Conservation (phyloP, 2,329 filamentous ascomycete genomes). For the Aureobasidium sp. region DNA sequence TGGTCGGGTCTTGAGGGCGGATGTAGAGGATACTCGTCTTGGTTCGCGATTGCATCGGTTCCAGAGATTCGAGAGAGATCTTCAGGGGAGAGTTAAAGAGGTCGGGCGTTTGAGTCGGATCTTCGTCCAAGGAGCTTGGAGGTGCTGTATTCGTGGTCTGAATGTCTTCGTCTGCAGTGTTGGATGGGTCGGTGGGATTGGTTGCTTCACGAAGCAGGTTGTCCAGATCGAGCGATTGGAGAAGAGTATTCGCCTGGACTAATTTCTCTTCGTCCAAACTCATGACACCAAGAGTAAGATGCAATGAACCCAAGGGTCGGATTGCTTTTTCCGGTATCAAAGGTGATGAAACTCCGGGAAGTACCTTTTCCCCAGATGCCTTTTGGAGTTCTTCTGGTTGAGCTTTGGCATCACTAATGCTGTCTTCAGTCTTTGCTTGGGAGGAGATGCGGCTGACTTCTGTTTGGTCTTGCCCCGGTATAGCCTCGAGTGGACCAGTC, state of each 20-base stretch:
- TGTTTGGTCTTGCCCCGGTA: not conserved
- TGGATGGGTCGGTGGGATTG: not conserved
- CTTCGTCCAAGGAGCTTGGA: not conserved
- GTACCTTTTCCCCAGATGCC: not conserved
- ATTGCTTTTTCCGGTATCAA: constrained; percentile 59
- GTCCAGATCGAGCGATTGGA: constrained; percentile 21
- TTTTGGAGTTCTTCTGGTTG: not conserved
- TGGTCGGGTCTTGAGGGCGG: constrained; percentile 46
- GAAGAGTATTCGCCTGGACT: constrained; percentile 35
- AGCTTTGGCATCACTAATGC: not conserved
- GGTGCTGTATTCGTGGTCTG: not conserved
- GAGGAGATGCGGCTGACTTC: not conserved
- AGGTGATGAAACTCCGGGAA: constrained; percentile 17
- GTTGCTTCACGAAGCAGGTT: constrained; percentile 15
- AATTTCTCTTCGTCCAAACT: constrained; percentile 51
- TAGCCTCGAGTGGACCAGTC: not conserved
- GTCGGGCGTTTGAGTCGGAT: not conserved
- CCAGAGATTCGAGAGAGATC: constrained; percentile 41
- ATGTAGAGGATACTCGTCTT: constrained; percentile 59
- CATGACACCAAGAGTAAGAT: constrained; percentile 85
- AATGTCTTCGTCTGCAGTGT: not conserved
- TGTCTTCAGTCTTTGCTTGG: not conserved
- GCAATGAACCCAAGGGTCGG: constrained; percentile 69
- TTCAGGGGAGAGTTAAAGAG: constrained; percentile 18
- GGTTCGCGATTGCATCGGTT: constrained; percentile 51